Evolutionary conservation across 805 yeast genomes (phyloP).

Genomic region (Zygosaccharomyces rouxii): DNA sequence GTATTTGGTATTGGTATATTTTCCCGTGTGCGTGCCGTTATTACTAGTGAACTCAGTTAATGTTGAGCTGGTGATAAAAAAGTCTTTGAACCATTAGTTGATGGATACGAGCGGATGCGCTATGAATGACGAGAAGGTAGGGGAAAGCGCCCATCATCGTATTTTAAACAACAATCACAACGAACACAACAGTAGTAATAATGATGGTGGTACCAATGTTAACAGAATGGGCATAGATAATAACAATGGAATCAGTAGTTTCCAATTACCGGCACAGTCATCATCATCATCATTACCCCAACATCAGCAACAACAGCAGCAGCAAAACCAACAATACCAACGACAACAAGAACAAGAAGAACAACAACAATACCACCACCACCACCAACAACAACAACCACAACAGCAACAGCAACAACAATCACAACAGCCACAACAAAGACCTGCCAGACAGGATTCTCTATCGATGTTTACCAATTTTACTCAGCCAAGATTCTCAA

Average conservation of each 20-base stretch:
- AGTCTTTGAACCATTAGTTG: not conserved
- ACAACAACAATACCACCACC: not conserved
- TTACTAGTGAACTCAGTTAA: not conserved
- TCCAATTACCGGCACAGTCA: not conserved
- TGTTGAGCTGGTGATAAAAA: not conserved
- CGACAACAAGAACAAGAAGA: not conserved
- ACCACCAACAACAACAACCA: not conserved
- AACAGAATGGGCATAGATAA: not conserved
- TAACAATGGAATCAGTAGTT: not conserved
- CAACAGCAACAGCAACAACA: not conserved
- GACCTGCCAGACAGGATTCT: conserved; percentile 23
- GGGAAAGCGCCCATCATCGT: conserved; percentile 1
- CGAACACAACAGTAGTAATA: not conserved
- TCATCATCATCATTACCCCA: too few species aligned
- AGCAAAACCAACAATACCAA: not conserved
- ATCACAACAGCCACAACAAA: conserved; percentile 2
- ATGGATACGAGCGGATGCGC: conserved; percentile 5
- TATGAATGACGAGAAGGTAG: conserved; percentile 6
- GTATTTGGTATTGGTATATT: too few species aligned
- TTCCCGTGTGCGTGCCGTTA: not conserved
- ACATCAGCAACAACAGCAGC: not conserved
- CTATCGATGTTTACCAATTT: conserved; percentile 23
- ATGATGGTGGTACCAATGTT: not conserved
- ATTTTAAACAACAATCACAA: not conserved
- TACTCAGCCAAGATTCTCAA: conserved; percentile 24